These are phyloP conservation scores for Beverwykella pulmonaria DNA, from an alignment of 495 filamentous ascomycete species.

Conservation along the genomic window DNA sequence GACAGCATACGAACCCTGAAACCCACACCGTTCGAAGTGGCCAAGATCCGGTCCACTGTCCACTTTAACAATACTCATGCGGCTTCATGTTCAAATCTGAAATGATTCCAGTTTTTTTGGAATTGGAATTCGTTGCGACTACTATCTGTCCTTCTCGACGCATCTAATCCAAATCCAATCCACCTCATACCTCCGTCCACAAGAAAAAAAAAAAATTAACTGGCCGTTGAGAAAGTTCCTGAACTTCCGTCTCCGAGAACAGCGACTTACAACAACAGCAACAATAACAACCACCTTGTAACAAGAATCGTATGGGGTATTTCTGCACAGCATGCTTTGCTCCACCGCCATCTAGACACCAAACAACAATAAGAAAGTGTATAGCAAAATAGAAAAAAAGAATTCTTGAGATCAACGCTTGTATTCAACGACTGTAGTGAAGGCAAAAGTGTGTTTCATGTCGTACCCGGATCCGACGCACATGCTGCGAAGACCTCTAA, in stretches of 20 bases:
- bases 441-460: constrained; percentile 12
- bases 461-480: constrained; percentile 5
- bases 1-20: background rate
- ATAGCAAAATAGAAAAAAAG: constrained; percentile 15
- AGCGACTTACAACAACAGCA: background rate
- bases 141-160: background rate
- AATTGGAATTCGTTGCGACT: background rate
- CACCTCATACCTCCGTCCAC: background rate
- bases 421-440: constrained; percentile 39
- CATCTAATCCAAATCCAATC: background rate
- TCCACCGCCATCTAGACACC: background rate
- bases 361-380: background rate
- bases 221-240: background rate
- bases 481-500: constrained; percentile 20
- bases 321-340: background rate
- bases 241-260: background rate
- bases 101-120: background rate
- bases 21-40: background rate
- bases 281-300: background rate
- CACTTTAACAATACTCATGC: background rate
- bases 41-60: background rate
- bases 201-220: background rate
- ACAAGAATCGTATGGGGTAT: constrained; percentile 7
- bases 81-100: too few relatives aligned
- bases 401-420: constrained; percentile 37